A percentile compares a stretch with the other conserved stretches of the same genome.
These are phyloP conservation scores for Rutidosis leptorrhynchoides DNA, from an alignment of 129 eudicot species.

Conservation along the genomic window DNA sequence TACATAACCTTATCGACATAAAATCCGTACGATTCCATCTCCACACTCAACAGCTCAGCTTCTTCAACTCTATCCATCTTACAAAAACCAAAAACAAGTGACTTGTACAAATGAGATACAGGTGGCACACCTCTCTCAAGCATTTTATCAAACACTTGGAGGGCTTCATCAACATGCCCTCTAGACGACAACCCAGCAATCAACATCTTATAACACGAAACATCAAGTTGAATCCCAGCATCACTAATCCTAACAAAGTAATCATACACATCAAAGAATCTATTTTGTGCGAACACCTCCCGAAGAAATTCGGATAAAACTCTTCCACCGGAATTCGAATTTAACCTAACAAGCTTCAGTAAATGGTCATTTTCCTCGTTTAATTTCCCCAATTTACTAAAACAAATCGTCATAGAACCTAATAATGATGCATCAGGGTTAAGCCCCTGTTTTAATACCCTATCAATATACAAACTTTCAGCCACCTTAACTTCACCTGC, in stretches of 20 bases:
- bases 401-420: slow-evolving; percentile 53
- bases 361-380: slow-evolving; percentile 47
- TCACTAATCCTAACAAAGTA: slow-evolving; percentile 36
- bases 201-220: slow-evolving; percentile 52
- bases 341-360: slow-evolving; percentile 30
- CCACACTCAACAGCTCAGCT: slow-evolving; percentile 50
- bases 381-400: slow-evolving; percentile 45
- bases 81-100: slow-evolving; percentile 52
- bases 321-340: slow-evolving; percentile 20
- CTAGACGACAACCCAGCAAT: slow-evolving; percentile 41
- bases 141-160: slow-evolving; percentile 51
- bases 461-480: slow-evolving; percentile 40
- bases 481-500: slow-evolving; percentile 44
- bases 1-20: slow-evolving; percentile 55
- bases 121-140: slow-evolving; percentile 45
- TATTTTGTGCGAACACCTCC: slow-evolving; percentile 34
- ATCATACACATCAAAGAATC: slow-evolving; percentile 45
- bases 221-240: slow-evolving; percentile 35
- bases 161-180: slow-evolving; percentile 60
- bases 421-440: slow-evolving; percentile 29
- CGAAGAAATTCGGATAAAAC: slow-evolving; percentile 28
- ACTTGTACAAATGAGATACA: slow-evolving; percentile 48
- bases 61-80: slow-evolving; percentile 50
- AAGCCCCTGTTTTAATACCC: slow-evolving; percentile 36
- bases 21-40: slow-evolving; percentile 57